Evolutionary conservation across 2,329 filamentous ascomycete species (phyloP).

Genomic region (Ilyonectria destructans): DNA sequence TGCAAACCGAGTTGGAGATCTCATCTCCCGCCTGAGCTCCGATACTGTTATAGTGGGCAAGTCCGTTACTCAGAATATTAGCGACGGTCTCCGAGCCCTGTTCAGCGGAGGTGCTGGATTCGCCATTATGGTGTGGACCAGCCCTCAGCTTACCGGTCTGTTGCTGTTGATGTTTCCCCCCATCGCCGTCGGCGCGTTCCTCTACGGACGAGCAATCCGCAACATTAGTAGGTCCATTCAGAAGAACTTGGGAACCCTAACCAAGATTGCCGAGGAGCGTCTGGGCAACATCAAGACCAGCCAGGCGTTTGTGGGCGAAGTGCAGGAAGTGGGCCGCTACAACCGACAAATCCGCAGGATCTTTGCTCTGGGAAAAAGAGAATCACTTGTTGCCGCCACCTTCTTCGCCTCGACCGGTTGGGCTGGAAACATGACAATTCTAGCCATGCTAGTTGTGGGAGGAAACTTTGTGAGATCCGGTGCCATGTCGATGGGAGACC

Average conservation of each 20-base stretch:
- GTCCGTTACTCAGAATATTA: slow-evolving; percentile 97
- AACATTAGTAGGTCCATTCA: slow-evolving; percentile 94
- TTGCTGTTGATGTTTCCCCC: slow-evolving; percentile 91
- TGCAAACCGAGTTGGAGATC: slow-evolving; percentile 94
- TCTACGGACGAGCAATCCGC: slow-evolving; percentile 91
- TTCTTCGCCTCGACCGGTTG: slow-evolving; percentile 93
- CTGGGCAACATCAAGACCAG: slow-evolving; percentile 96
- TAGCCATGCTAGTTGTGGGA: slow-evolving; percentile 91
- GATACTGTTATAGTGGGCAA: slow-evolving; percentile 99
- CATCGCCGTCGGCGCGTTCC: slow-evolving; percentile 89
- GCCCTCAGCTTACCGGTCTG: slow-evolving; percentile 89
- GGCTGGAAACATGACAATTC: slow-evolving; percentile 96
- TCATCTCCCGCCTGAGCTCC: slow-evolving; percentile 95
- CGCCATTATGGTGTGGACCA: slow-evolving; percentile 95
- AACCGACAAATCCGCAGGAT: slow-evolving; percentile 94
- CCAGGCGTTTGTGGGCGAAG: slow-evolving; percentile 95
- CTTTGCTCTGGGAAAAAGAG: slow-evolving; percentile 88
- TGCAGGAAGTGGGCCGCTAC: slow-evolving; percentile 91
- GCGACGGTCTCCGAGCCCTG: slow-evolving; percentile 91
- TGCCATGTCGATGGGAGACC: slow-evolving; percentile 89
- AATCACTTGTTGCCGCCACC: slow-evolving; percentile 89
- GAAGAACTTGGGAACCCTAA: slow-evolving; percentile 91
- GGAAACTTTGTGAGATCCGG: slow-evolving; percentile 92
- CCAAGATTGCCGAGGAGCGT: slow-evolving; percentile 98
- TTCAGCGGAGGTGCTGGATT: slow-evolving; percentile 94